Percentiles rank a stretch among this genome's conserved stretches.
These are phyloP conservation scores for Phytophthora pistaciae DNA, from an alignment of 352 stramenopile genomes.

Conservation along the genomic window DNA sequence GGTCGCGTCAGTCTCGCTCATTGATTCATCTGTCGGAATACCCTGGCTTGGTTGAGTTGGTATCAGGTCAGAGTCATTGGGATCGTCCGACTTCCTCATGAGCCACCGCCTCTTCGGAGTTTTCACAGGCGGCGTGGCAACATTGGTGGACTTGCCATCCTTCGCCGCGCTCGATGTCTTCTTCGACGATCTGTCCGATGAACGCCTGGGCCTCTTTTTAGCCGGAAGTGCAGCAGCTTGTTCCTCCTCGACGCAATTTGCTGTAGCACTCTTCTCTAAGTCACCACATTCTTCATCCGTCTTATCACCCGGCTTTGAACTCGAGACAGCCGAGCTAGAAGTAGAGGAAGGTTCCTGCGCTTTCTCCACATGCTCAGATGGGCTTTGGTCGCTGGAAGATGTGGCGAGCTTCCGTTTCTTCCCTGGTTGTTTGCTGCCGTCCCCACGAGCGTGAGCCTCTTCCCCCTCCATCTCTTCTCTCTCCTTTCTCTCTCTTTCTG, in stretches of 20 bases:
- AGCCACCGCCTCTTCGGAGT: constrained; percentile 48
- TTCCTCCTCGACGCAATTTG: constrained; percentile 13
- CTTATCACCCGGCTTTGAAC: constrained; percentile 28
- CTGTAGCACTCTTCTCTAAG: constrained; percentile 7
- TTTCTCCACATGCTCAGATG: neutral
- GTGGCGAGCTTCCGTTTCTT: constrained; percentile 32
- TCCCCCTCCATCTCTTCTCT: constrained; percentile 27
- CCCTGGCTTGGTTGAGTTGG: constrained; percentile 29
- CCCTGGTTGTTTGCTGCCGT: constrained; percentile 6
- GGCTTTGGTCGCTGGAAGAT: constrained; percentile 7
- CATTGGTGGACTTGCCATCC: neutral
- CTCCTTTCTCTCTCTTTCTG: constrained; percentile 30
- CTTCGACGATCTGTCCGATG: constrained; percentile 6
- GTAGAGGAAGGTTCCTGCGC: constrained; percentile 3
- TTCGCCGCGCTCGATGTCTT: neutral
- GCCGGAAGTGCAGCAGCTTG: neutral
- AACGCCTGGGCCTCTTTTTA: constrained; percentile 25
- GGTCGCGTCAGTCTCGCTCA: constrained; percentile 28
- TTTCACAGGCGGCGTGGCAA: constrained; percentile 34
- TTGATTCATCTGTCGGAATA: constrained; percentile 32
- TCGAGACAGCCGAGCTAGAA: constrained; percentile 10
- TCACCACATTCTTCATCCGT: constrained; percentile 35
- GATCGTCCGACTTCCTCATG: constrained; percentile 47
- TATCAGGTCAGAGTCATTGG: constrained; percentile 24
- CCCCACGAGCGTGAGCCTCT: constrained; percentile 11